Evolutionary conservation across 306 rosid species (phyloP).

Genomic region (Dalbergia oliveri): DNA sequence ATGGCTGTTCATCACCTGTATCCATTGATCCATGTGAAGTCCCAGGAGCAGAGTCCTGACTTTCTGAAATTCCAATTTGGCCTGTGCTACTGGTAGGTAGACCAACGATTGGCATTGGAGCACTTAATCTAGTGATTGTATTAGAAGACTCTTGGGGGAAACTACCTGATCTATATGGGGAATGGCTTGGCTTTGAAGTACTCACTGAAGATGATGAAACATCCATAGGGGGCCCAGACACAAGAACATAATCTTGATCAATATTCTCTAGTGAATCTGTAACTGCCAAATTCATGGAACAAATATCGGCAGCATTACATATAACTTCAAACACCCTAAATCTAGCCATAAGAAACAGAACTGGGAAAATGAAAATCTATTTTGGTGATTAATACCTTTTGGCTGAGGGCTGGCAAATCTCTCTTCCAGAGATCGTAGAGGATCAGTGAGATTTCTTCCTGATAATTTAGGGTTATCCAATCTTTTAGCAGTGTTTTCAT

Average conservation of each 20-base stretch:
- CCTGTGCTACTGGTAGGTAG: conserved; percentile 55
- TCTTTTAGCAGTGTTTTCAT: conserved; percentile 57
- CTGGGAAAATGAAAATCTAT: conserved; percentile 36
- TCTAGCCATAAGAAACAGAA: conserved; percentile 36
- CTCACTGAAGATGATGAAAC: conserved; percentile 69
- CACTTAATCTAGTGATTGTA: conserved; percentile 59
- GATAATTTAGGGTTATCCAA: conserved; percentile 60
- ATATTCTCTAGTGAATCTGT: conserved; percentile 76
- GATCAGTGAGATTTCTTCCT: conserved; percentile 57
- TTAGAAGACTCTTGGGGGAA: conserved; percentile 59
- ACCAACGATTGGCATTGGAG: conserved; percentile 86
- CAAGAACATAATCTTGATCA: conserved; percentile 98
- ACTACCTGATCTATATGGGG: conserved; percentile 63
- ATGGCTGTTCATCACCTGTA: conserved; percentile 87
- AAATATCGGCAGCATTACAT: conserved; percentile 28
- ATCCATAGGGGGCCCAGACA: conserved; percentile 85
- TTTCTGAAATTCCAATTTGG: conserved; percentile 84
- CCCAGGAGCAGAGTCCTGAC: conserved; percentile 93
- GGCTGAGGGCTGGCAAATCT: conserved; percentile 55
- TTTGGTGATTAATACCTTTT: conserved; percentile 60
- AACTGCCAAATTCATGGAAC: conserved; percentile 62
- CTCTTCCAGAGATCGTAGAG: conserved; percentile 56
- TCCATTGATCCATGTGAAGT: conserved; percentile 85
- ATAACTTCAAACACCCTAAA: conserved; percentile 36
- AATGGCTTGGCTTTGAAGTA: conserved; percentile 71